Evolutionary conservation across 164 flowering plant species (phyloP).

Genomic region (Annona squamosa): DNA sequence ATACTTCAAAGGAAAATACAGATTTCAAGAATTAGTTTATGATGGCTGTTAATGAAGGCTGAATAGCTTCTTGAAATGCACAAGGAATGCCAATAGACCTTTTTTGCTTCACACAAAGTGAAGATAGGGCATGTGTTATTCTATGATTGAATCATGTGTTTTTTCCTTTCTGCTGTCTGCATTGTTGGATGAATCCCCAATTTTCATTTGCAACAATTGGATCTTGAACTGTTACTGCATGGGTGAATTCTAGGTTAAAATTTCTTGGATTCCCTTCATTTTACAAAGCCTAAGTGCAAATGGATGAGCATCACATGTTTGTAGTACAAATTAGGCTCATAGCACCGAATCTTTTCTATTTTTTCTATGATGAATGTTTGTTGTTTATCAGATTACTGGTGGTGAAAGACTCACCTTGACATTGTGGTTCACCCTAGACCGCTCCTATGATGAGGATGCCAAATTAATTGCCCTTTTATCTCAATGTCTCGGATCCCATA

Average conservation of each 20-base stretch:
- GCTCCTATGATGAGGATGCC: constrained; percentile 75
- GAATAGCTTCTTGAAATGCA: neutral
- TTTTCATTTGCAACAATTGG: neutral
- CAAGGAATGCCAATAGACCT: neutral
- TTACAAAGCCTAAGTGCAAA: neutral
- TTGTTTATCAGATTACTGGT: constrained; percentile 47
- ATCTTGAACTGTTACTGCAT: neutral
- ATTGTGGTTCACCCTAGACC: constrained; percentile 82
- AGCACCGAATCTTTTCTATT: neutral
- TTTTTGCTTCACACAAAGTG: neutral
- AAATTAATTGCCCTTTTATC: constrained; percentile 65
- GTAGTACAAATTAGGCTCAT: neutral
- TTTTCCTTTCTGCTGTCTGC: neutral
- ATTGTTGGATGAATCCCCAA: neutral
- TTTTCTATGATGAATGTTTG: neutral
- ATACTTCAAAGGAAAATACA: no score
- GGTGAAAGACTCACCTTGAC: constrained; percentile 91
- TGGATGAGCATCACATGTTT: neutral
- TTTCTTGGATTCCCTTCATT: neutral
- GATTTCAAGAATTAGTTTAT: no score
- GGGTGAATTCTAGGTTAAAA: neutral
- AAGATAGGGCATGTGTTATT: neutral
- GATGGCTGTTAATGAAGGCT: neutral
- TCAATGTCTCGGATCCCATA: constrained; percentile 13
- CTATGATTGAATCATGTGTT: neutral